Evolutionary conservation across 352 stramenopile species (phyloP).

Genomic region (Phytophthora litchii): DNA sequence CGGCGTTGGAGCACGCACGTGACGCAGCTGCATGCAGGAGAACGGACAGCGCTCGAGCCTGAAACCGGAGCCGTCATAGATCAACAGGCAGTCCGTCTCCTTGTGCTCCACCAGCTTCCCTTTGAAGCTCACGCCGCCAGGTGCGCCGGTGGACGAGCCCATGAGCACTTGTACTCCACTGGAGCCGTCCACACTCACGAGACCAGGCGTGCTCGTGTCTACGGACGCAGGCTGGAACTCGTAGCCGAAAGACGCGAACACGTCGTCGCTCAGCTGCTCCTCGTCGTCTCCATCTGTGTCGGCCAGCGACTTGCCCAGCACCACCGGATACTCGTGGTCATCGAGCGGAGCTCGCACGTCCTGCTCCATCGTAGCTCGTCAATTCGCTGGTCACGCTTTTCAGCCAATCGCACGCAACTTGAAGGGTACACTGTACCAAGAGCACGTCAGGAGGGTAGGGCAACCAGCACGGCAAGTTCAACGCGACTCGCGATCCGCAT

Average conservation of each 20-base stretch:
- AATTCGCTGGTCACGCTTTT: conserved; percentile 25
- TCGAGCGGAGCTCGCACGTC: conserved; percentile 33
- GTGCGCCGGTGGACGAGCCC: conserved; percentile 51
- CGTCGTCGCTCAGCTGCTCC: conserved; percentile 29
- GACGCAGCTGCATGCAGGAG: conserved; percentile 75
- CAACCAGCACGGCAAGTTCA: conserved; percentile 33
- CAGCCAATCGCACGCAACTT: conserved; percentile 17
- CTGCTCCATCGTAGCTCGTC: neutral
- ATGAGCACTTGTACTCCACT: conserved; percentile 69
- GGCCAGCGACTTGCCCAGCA: conserved; percentile 53
- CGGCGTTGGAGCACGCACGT: conserved; percentile 54
- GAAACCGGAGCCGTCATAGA: conserved; percentile 78
- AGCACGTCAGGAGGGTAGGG: conserved; percentile 37
- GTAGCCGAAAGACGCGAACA: conserved; percentile 74
- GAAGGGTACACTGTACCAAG: conserved; percentile 37
- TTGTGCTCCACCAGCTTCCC: conserved; percentile 81
- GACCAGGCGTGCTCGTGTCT: conserved; percentile 61
- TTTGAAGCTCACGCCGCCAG: conserved; percentile 78
- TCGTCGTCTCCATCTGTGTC: conserved; percentile 10
- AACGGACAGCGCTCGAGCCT: conserved; percentile 72
- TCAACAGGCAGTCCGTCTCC: conserved; percentile 80
- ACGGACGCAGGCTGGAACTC: conserved; percentile 87
- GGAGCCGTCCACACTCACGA: conserved; percentile 73
- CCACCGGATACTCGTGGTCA: conserved; percentile 60
- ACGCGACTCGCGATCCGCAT: conserved; percentile 23